phyloP scores from a whole-genome alignment of 2,329 filamentous ascomycete species.

The Diaporthe caulivora region DNA sequence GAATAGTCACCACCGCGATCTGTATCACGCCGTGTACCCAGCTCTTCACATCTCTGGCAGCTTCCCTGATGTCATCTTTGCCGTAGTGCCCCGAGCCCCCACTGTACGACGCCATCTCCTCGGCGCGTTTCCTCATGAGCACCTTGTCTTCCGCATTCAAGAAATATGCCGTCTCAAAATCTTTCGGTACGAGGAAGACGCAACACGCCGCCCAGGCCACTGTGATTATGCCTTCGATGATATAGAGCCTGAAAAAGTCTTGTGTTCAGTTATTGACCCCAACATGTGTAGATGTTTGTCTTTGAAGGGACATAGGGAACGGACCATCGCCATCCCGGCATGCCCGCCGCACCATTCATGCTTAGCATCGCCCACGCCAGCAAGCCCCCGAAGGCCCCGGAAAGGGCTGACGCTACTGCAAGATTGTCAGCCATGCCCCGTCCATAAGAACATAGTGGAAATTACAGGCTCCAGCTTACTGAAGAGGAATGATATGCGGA shows the following conservation, averaged over 20 bases:
- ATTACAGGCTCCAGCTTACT: constrained; percentile 13
- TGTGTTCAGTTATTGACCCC: background rate
- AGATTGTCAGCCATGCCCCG: background rate
- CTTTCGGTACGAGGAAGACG: background rate
- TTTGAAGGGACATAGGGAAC: background rate
- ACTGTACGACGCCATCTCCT: constrained; percentile 12
- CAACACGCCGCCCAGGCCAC: constrained; percentile 10
- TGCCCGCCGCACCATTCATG: background rate
- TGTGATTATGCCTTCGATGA: constrained; percentile 20
- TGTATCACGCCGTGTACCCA: constrained; percentile 50
- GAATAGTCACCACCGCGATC: constrained; percentile 53
- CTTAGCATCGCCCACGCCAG: constrained; percentile 24
- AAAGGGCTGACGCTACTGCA: constrained; percentile 15
- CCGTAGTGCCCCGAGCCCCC: constrained; percentile 10
- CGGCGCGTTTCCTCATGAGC: background rate
- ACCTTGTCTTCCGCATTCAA: background rate
- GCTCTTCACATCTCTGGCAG: constrained; percentile 45
- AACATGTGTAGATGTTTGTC: background rate
- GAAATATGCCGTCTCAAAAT: constrained; percentile 17
- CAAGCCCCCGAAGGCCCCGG: background rate
- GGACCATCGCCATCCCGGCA: constrained; percentile 7
- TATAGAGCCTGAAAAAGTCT: background rate
- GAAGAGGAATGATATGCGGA: constrained; percentile 47
- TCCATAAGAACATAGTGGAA: rapidly evolving
- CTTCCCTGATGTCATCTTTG: constrained; percentile 42